These are phyloP conservation scores for Curvularia eragrostidis DNA, from an alignment of 2,329 filamentous ascomycete species.

Conservation along the genomic window DNA sequence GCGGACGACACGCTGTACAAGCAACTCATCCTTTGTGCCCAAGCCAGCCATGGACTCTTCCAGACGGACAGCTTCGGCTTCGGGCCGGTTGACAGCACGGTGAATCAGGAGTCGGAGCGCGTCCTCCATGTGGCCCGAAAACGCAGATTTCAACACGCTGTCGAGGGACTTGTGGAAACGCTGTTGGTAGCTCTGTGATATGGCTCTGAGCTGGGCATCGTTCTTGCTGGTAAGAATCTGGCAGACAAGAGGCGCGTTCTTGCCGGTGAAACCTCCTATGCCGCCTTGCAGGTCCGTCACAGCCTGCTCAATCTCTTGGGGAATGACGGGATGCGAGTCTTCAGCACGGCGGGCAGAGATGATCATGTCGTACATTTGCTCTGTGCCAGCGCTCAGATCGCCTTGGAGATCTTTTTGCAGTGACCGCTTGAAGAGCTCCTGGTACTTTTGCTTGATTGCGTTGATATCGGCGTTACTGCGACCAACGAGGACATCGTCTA, in stretches of 20 bases:
- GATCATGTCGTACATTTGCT: slow-evolving; percentile 83
- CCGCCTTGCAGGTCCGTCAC: slow-evolving; percentile 78
- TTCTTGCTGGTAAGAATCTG: slow-evolving; percentile 77
- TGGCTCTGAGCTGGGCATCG: slow-evolving; percentile 83
- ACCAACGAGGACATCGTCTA: slow-evolving; percentile 85
- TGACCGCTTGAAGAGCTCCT: slow-evolving; percentile 67
- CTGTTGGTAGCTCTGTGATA: slow-evolving; percentile 74
- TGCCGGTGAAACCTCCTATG: slow-evolving; percentile 67
- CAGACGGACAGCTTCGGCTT: slow-evolving; percentile 81
- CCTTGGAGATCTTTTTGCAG: slow-evolving; percentile 76
- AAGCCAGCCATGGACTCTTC: slow-evolving; percentile 86
- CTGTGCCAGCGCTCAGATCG: slow-evolving; percentile 86
- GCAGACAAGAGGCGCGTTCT: slow-evolving; percentile 79
- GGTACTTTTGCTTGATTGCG: slow-evolving; percentile 83
- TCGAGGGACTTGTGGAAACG: slow-evolving; percentile 75
- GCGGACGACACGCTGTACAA: slow-evolving; percentile 79
- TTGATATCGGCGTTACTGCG: slow-evolving; percentile 86
- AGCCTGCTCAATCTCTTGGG: slow-evolving; percentile 75
- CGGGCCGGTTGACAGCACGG: slow-evolving; percentile 78
- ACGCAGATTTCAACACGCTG: slow-evolving; percentile 78
- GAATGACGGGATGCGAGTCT: slow-evolving; percentile 76
- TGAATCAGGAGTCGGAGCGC: slow-evolving; percentile 82
- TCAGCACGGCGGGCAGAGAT: slow-evolving; percentile 76
- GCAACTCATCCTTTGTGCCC: slow-evolving; percentile 83
- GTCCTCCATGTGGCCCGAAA: slow-evolving; percentile 90